phyloP scores from a whole-genome alignment of 192 early-diverging fungal species.

The Coemansia sp. region DNA sequence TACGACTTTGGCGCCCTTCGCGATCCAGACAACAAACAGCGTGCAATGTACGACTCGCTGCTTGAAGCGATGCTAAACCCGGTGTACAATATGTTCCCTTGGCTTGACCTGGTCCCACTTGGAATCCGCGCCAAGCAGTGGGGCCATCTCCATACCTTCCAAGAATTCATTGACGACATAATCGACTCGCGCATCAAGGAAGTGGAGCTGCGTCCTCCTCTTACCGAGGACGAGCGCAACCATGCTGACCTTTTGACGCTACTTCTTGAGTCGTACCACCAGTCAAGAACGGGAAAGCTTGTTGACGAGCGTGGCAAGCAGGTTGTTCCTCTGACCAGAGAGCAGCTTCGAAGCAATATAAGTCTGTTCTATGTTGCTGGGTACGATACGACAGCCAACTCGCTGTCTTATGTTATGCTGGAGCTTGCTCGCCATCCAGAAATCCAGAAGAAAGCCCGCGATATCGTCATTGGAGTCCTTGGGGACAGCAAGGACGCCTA shows the following conservation, averaged over 20 bases:
- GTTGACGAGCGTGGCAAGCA: conserved; percentile 47
- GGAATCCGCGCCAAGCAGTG: conserved; percentile 45
- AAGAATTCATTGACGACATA: conserved; percentile 52
- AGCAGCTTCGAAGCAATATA: conserved; percentile 56
- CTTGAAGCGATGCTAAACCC: conserved; percentile 49
- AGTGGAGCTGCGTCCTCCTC: conserved; percentile 33
- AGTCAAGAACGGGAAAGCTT: conserved; percentile 45
- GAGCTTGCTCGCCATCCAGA: conserved; percentile 49
- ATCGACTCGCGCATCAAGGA: conserved; percentile 33
- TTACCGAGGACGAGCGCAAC: conserved; percentile 50
- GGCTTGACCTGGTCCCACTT: conserved; percentile 52
- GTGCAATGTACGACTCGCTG: conserved; percentile 51
- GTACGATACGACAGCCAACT: conserved; percentile 61
- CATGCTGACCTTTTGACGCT: conserved; percentile 58
- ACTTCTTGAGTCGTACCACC: conserved; percentile 56
- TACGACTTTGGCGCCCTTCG: conserved; percentile 57
- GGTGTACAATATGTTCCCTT: conserved; percentile 56
- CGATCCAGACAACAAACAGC: conserved; percentile 49
- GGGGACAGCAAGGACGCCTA: conserved; percentile 57
- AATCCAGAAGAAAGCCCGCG: conserved; percentile 59
- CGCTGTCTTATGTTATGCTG: conserved; percentile 56
- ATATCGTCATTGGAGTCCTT: conserved; percentile 55
- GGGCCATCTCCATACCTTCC: conserved; percentile 43
- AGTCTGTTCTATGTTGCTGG: conserved; percentile 59
- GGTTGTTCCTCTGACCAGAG: conserved; percentile 38